Evolutionary conservation across 345 rosid genomes (phyloP).

Genomic region (Eutrema japonicum): DNA sequence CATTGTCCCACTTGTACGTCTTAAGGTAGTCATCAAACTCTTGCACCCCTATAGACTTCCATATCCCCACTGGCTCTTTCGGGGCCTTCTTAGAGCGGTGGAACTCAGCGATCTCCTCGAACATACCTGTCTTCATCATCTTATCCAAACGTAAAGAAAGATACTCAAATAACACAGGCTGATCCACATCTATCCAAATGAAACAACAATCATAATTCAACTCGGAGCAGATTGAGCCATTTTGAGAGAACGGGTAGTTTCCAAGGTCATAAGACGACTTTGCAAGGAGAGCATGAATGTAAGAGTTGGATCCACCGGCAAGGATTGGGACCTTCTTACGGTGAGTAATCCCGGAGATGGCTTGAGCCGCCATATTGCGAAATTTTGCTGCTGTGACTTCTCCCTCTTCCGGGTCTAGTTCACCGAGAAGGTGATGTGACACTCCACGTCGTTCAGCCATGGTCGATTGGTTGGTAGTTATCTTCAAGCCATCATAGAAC

Average conservation of each 20-base stretch:
- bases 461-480: slow-evolving; percentile 42
- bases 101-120: slow-evolving; percentile 59
- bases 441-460: slow-evolving; percentile 56
- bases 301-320: slow-evolving; percentile 82
- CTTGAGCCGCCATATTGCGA: slow-evolving; percentile 49
- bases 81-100: slow-evolving; percentile 48
- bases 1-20: slow-evolving; percentile 36
- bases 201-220: slow-evolving; percentile 38
- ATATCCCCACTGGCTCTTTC: slow-evolving; percentile 44
- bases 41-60: slow-evolving; percentile 71
- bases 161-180: slow-evolving; percentile 51
- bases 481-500: slow-evolving; percentile 36
- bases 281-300: slow-evolving; percentile 59
- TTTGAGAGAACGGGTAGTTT: slow-evolving; percentile 45
- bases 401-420: slow-evolving; percentile 43
- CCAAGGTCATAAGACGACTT: slow-evolving; percentile 25
- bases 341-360: slow-evolving; percentile 48
- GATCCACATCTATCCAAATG: slow-evolving; percentile 64
- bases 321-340: slow-evolving; percentile 60
- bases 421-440: slow-evolving; percentile 71
- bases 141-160: slow-evolving; percentile 58
- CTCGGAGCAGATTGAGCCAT: not conserved
- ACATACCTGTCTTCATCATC: slow-evolving; percentile 66
- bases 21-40: slow-evolving; percentile 57
- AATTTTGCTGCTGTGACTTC: slow-evolving; percentile 59